Evolutionary conservation across 108 stramenopile species (phyloP), one percentile per base, ranked within the genome.

Genomic region (Cyclotella distinguenda): DNA sequence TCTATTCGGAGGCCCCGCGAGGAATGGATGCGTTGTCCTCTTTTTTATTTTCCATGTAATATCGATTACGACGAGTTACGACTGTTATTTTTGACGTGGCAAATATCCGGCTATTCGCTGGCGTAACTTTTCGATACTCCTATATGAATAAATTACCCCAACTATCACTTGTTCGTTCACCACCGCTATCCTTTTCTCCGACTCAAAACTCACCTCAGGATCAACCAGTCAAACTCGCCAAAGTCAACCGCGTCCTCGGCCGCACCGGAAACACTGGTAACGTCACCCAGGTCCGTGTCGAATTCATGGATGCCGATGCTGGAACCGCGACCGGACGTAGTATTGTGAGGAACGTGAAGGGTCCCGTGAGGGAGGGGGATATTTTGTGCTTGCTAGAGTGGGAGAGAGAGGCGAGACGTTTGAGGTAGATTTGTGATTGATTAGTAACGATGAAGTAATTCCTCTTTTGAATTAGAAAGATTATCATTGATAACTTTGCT

Each of bases 191-290:
- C 11, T 19, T 11, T 13, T 30, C 44, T 11, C 38, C 25, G 4
- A 0, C 3, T 12, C 42, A 42, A 30, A n/a, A n/a, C n/a, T n/a
- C 15, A 19, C 16, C 19, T 77, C 71, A 86, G 87, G 86, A 91
- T 88, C 84, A 87, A 84, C 89, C 90, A 65, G 95, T 97, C 60
- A 97, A 98, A 74, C 89, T 98, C 53, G 97, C 95, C 72, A 98
- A 97, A 78, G 96, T 99, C 51, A 96, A 88, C 88, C 80, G 84
- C 60, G 99, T 99, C 61, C 86, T 98, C 44, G 97, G 97, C 71
- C 97, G 99, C 71, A 99, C 99, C 74, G 99, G 99, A 49, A 98
- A 95, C 91, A 99, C 99, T 60, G 99, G 99, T 74, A 99, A 99
- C 72, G 99, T 99, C 6, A 99, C 97, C 64, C 98, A 98, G 84